Conservation (phyloP, 2,329 filamentous ascomycete genomes). For the Aspergillus pseudonomiae region DNA sequence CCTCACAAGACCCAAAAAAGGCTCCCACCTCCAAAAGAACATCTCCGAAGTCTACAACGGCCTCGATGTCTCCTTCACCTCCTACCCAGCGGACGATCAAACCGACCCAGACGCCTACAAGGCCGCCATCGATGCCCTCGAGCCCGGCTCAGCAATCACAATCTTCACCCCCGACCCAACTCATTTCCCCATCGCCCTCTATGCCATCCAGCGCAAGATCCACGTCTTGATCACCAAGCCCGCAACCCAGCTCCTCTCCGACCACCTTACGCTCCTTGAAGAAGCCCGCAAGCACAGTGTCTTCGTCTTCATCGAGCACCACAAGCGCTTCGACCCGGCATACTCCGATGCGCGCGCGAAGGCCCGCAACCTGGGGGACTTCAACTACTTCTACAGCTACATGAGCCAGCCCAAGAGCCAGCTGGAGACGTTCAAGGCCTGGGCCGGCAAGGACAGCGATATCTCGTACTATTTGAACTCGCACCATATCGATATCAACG, state of each 20-base stretch:
- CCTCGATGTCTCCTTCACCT: conserved; percentile 82
- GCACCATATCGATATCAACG: conserved; percentile 90
- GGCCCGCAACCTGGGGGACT: conserved; percentile 78
- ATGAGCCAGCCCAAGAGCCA: conserved; percentile 93
- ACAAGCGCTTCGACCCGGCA: conserved; percentile 93
- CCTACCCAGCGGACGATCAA: conserved; percentile 74
- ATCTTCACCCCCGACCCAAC: conserved; percentile 96
- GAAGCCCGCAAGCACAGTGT: conserved; percentile 75
- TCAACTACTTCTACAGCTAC: conserved; percentile 98
- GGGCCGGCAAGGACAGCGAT: conserved; percentile 89
- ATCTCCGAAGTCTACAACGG: conserved; percentile 86
- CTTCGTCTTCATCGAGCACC: conserved; percentile 92
- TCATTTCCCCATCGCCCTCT: conserved; percentile 88
- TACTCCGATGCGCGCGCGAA: conserved; percentile 85
- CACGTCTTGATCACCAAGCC: conserved; percentile 95
- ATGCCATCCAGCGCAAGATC: conserved; percentile 83
- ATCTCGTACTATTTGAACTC: conserved; percentile 97
- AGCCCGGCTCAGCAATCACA: conserved; percentile 83
- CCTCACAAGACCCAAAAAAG: conserved; percentile 45
- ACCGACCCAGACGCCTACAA: conserved; percentile 83
- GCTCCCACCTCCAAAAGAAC: conserved; percentile 82
- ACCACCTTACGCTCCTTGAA: conserved; percentile 76
- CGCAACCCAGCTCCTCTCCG: conserved; percentile 78
- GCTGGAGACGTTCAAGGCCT: conserved; percentile 91
- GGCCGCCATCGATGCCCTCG: conserved; percentile 79